Conservation (phyloP, 2,329 filamentous ascomycete genomes). For the Hypoxylon sp. region DNA sequence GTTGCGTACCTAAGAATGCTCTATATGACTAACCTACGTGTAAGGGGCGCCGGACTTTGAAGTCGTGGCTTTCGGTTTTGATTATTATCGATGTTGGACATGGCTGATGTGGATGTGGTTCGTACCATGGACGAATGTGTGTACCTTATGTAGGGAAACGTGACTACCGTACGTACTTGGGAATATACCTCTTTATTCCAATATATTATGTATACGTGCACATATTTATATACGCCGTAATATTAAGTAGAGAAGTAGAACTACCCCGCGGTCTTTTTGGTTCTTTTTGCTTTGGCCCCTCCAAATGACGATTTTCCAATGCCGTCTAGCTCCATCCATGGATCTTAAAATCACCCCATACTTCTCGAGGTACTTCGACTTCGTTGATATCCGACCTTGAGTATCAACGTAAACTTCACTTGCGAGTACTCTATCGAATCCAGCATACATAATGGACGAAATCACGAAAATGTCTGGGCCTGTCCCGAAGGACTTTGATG, state of each 20-base stretch:
- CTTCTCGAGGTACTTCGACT: background rate
- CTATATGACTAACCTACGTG: too few species aligned
- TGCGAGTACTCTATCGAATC: background rate
- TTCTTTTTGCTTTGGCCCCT: background rate
- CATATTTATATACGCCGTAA: background rate
- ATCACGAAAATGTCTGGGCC: conserved; percentile 50
- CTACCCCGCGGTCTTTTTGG: conserved; percentile 3
- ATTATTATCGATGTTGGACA: too few species aligned
- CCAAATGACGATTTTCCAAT: conserved; percentile 17
- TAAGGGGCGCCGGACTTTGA: too few species aligned
- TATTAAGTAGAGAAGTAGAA: background rate
- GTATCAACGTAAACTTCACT: background rate
- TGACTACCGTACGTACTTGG: too few species aligned
- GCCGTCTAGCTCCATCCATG: background rate
- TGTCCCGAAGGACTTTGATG: conserved; percentile 65
- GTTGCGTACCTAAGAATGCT: too few species aligned
- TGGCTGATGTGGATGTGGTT: too few species aligned
- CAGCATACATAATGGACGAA: conserved; percentile 46
- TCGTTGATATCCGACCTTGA: background rate
- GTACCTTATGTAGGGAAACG: too few species aligned
- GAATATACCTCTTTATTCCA: background rate
- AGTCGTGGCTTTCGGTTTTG: too few species aligned
- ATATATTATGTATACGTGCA: background rate
- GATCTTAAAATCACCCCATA: background rate
- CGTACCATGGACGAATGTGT: too few species aligned